phyloP scores from a whole-genome alignment of 129 eudicot species.

The Daucus carota region DNA sequence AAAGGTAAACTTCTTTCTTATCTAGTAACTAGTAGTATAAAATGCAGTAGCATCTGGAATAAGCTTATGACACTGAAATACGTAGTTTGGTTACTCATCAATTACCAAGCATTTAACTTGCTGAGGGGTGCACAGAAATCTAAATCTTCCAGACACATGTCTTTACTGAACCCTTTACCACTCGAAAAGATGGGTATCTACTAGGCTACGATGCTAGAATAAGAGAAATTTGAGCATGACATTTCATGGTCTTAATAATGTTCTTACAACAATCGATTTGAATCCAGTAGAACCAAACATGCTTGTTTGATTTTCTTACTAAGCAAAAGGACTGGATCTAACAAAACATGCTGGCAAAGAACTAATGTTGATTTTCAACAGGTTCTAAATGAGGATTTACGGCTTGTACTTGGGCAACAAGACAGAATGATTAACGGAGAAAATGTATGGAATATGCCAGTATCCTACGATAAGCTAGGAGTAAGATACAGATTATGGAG shows the following conservation, averaged over 20 bases:
- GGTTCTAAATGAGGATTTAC: constrained; percentile 87
- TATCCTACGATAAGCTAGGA: constrained; percentile 87
- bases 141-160: background rate
- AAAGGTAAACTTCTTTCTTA: constrained; percentile 39
- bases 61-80: background rate
- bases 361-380: constrained; percentile 15
- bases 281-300: background rate
- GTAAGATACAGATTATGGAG: constrained; percentile 95
- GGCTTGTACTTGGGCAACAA: constrained; percentile 94
- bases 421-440: constrained; percentile 84
- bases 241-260: background rate
- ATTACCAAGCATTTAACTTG: background rate
- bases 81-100: background rate
- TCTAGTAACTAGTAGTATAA: background rate
- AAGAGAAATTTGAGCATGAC: background rate
- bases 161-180: background rate
- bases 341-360: background rate
- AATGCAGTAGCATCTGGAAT: background rate
- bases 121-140: too few relatives aligned
- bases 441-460: constrained; percentile 91
- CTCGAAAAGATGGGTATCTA: background rate
- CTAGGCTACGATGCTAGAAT: too few relatives aligned
- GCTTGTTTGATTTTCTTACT: background rate
- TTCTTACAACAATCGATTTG: background rate
- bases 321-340: background rate